Conservation (phyloP, 495 filamentous ascomycete species). For the Penicillium taxi region DNA sequence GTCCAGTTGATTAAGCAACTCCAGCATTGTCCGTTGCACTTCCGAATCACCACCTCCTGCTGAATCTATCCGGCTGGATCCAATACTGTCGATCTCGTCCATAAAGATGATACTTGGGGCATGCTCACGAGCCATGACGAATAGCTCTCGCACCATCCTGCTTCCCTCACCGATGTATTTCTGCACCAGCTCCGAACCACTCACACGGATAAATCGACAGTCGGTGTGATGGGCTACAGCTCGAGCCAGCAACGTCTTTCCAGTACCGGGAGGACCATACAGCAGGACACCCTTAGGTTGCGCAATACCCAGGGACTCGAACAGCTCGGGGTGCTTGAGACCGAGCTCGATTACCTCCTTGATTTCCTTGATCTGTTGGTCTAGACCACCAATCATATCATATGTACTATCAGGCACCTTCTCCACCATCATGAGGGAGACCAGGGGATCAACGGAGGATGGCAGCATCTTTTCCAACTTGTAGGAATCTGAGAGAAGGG, state of each 20-base stretch:
- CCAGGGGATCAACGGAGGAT: constrained; percentile 92
- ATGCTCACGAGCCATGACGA: constrained; percentile 98
- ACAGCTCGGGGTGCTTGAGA: constrained; percentile 95
- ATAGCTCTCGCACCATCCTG: constrained; percentile 97
- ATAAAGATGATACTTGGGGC: constrained; percentile 99
- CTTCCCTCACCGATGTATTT: constrained; percentile 99
- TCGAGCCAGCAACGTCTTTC: constrained; percentile 91
- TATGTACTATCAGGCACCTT: constrained; percentile 99
- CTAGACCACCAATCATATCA: constrained; percentile 98
- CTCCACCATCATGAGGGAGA: constrained; percentile 99
- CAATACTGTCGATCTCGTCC: constrained; percentile 99
- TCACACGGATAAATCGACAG: constrained; percentile 97
- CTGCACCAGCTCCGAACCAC: constrained; percentile 91
- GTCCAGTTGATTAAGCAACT: constrained; percentile 95
- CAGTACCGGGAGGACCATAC: constrained; percentile 94
- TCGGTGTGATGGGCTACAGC: constrained; percentile 97
- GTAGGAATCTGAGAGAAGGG: constrained; percentile 90
- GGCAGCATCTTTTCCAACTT: constrained; percentile 98
- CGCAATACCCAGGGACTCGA: constrained; percentile 96
- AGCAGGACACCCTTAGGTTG: constrained; percentile 96
- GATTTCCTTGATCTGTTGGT: constrained; percentile 99
- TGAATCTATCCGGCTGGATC: constrained; percentile 91
- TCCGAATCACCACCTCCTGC: constrained; percentile 96
- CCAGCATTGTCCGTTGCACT: constrained; percentile 98
- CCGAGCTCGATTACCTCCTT: constrained; percentile 99